Conservation (phyloP, 2,329 filamentous ascomycete species). For the Teratosphaeria gauchensis region DNA sequence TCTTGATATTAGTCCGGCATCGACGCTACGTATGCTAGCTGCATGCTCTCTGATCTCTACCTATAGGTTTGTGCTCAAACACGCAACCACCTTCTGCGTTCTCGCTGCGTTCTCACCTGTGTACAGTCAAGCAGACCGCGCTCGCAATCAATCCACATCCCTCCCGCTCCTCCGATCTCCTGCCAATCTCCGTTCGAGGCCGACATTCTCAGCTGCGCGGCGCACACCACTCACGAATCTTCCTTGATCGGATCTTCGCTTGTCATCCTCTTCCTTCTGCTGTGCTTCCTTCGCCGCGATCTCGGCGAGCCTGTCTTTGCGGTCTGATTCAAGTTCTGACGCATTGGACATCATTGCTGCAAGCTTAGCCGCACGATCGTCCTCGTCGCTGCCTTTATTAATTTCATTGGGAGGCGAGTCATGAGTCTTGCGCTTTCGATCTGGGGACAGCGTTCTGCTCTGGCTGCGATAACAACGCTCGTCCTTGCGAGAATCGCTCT, state of each 20-base stretch:
- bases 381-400: slow-evolving; percentile 20
- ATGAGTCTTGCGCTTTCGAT: slow-evolving; percentile 13
- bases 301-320: slow-evolving; percentile 56
- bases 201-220: slow-evolving; percentile 23
- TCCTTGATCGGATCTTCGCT: slow-evolving; percentile 26
- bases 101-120: background rate
- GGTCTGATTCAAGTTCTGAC: slow-evolving; percentile 58
- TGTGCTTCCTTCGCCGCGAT: slow-evolving; percentile 56
- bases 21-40: too few species aligned
- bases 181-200: slow-evolving; percentile 18
- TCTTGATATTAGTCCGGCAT: too few species aligned
- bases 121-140: background rate
- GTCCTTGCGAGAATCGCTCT: slow-evolving; percentile 10
- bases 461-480: slow-evolving; percentile 7
- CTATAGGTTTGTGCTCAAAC: background rate
- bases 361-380: slow-evolving; percentile 27
- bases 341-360: slow-evolving; percentile 34
- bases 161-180: slow-evolving; percentile 2
- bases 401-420: slow-evolving; percentile 17
- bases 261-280: slow-evolving; percentile 57
- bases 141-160: background rate
- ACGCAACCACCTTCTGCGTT: background rate
- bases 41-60: background rate
- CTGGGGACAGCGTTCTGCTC: slow-evolving; percentile 8
- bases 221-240: slow-evolving; percentile 27